Percentiles rank a stretch among this genome's conserved stretches.
Conservation (phyloP, 176 grass and related monocot genomes). For the Avena eriantha region DNA sequence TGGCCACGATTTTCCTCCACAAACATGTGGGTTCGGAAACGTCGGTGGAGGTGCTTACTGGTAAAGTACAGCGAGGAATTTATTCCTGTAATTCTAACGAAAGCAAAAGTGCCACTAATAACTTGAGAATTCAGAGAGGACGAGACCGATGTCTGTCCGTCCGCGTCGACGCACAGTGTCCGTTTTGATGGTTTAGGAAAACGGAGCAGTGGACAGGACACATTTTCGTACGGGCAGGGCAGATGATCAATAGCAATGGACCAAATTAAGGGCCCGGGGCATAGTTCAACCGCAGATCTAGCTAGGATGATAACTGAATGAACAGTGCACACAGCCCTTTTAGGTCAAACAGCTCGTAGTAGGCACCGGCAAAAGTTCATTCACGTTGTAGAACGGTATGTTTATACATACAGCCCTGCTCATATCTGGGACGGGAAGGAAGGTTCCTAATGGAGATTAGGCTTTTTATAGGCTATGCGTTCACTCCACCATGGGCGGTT, state of each 20-base stretch:
- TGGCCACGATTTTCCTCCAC: neutral
- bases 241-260: neutral
- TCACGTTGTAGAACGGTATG: no score
- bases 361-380: neutral
- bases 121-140: neutral
- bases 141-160: neutral
- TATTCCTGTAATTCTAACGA: neutral
- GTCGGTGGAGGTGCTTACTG: constrained; percentile 34
- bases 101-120: neutral
- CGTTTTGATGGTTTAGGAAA: neutral
- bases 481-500: neutral
- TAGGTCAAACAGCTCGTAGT: neutral
- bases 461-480: neutral
- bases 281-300: neutral
- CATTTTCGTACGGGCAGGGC: neutral
- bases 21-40: neutral
- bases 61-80: no score
- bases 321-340: neutral
- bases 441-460: constrained; percentile 27
- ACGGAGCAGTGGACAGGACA: neutral
- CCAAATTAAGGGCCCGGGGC: neutral
- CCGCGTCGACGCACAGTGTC: neutral
- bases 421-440: neutral
- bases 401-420: no score
- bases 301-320: neutral